Evolutionary conservation across 495 filamentous ascomycete species (phyloP), one percentile per base, ranked within the genome.

Genomic region (Neurospora sp.): DNA sequence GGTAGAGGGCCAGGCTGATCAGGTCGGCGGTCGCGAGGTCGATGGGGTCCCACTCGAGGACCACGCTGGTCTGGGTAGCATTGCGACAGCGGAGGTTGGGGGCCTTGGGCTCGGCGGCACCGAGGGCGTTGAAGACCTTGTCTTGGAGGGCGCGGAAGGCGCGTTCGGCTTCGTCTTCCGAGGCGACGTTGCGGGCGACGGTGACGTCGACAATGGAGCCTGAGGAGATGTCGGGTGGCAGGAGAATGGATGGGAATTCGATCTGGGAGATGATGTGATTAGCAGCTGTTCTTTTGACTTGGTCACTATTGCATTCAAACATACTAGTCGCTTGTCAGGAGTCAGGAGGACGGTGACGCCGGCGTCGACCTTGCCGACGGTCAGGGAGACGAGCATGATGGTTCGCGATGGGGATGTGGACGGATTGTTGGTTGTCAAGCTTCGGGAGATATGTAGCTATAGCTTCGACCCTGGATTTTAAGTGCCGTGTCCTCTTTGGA

Each of bases 201-300:
- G 92, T 94, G 82, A 99, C 98, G 81, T 99, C 96, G 81, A 99
- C 96, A 78, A 98, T 98, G 78, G 91, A 94, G 77, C 96, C 96
- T 31, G 93, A 97, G 73, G 92, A 88, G 82, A 98, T 99, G 78
- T 97, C 93, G 70, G 92, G 91, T 1, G 96, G 96, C 39, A 99
- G 92, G 69, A 99, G 92, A 74, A 98, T 97, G 40, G 96, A 98
- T 70, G 96, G 96, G 80, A 98, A 99, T 85, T 99, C 96, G 78
- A 99, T 98, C 96, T 98, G 79, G 39, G 10, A 5, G 40, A 42
- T 8, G 16, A 16, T 35, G 20, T 23, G 39, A 35, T 27, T 3
- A 54, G 20, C 9, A 27, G 11, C 31, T 6, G 14, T 20, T 66
- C 27, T 14, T 14, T 27, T 27, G 20, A 27, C 7, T 18, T 5